Conservation (phyloP, 1,139 yeast species). For the Martiniozyma asiatica region DNA sequence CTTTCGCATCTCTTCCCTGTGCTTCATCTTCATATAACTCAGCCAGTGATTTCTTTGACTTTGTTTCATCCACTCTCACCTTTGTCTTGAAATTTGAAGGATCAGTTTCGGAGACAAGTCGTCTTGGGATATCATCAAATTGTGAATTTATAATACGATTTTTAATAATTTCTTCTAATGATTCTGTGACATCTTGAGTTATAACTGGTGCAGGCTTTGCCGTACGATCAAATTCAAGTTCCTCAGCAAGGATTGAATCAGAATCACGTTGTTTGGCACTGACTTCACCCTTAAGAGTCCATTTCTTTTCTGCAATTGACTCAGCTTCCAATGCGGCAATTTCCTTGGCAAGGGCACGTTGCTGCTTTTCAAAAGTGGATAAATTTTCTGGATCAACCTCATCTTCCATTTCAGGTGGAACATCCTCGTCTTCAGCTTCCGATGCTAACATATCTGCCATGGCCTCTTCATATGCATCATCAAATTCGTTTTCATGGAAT, state of each 20-base stretch:
- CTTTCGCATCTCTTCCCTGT: constrained; percentile 25
- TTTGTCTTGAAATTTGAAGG: constrained; percentile 38
- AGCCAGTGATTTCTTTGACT: constrained; percentile 80
- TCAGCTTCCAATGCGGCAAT: constrained; percentile 74
- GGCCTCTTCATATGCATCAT: constrained; percentile 41
- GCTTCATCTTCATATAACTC: constrained; percentile 86
- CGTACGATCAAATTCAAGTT: constrained; percentile 60
- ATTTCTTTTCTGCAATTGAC: constrained; percentile 78
- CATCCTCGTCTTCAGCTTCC: constrained; percentile 27
- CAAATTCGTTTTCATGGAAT: constrained; percentile 33
- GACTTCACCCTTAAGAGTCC: constrained; percentile 94
- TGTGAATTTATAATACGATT: constrained; percentile 63
- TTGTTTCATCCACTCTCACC: constrained; percentile 68
- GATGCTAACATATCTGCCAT: constrained; percentile 55
- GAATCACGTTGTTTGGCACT: constrained; percentile 68
- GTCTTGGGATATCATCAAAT: constrained; percentile 76
- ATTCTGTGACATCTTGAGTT: constrained; percentile 76
- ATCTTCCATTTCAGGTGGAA: constrained; percentile 26
- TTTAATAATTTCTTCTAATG: constrained; percentile 78
- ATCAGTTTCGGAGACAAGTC: constrained; percentile 52
- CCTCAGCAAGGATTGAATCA: constrained; percentile 66
- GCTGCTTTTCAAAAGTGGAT: constrained; percentile 80
- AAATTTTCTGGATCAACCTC: constrained; percentile 27
- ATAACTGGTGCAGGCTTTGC: constrained; percentile 86
- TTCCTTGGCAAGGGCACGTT: constrained; percentile 60